Conservation (phyloP, 2,329 filamentous ascomycete species). For the Aureobasidium zeae region DNA sequence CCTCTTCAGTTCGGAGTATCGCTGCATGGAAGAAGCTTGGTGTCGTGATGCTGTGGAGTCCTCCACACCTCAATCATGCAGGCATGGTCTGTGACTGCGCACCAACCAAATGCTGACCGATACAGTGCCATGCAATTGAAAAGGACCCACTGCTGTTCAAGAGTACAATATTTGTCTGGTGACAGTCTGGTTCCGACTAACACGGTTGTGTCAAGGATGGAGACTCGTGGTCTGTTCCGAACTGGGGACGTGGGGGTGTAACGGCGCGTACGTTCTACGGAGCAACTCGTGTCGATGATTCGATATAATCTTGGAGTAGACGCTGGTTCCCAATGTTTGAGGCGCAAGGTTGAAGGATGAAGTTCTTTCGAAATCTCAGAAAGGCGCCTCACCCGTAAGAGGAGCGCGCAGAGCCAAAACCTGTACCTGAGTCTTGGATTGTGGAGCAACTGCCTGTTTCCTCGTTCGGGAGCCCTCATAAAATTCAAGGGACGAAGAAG, state of each 20-base stretch:
- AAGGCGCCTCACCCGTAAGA: slow-evolving; percentile 6
- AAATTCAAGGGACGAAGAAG: not conserved
- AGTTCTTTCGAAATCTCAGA: not conserved
- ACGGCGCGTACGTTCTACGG: not conserved
- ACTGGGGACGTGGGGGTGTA: not conserved
- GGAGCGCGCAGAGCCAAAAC: not conserved
- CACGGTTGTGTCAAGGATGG: not conserved
- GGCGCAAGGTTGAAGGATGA: not conserved
- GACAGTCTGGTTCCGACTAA: slow-evolving; percentile 5
- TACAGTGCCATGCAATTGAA: not conserved
- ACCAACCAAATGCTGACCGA: not conserved
- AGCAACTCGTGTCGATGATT: slow-evolving; percentile 6
- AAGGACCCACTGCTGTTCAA: not conserved
- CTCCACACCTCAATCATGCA: not conserved
- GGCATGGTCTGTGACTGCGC: not conserved
- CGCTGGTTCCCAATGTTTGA: too few relatives aligned
- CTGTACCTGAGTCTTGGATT: not conserved
- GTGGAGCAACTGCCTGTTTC: not conserved
- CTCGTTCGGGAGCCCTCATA: too few relatives aligned
- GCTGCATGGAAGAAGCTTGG: not conserved
- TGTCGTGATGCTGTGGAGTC: slow-evolving; percentile 1
- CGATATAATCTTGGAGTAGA: too few relatives aligned
- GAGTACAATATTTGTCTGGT: too few relatives aligned
- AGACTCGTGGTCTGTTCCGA: not conserved
- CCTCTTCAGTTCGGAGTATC: too few relatives aligned